These are phyloP conservation scores for Penicillium nordicum DNA, from an alignment of 2,329 filamentous ascomycete genomes.

Conservation along the genomic window DNA sequence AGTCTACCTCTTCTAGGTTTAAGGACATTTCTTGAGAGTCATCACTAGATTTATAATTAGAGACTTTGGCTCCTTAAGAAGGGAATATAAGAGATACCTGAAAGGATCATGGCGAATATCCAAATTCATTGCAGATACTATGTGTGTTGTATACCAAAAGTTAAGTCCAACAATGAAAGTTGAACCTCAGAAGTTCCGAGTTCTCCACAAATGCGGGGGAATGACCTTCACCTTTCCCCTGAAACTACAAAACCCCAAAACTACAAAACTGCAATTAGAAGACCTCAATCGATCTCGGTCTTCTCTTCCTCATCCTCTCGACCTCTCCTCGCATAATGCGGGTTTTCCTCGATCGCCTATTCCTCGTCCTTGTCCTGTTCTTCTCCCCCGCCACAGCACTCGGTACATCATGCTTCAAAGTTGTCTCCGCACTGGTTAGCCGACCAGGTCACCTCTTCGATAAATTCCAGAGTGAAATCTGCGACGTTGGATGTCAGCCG, in stretches of 20 bases:
- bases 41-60: not conserved
- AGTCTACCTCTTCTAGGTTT: constrained; percentile 42
- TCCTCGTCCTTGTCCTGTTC: constrained; percentile 20
- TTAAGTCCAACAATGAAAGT: no score
- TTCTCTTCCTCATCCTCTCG: constrained; percentile 14
- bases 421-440: constrained; percentile 66
- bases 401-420: constrained; percentile 71
- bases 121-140: not conserved
- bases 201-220: constrained; percentile 10
- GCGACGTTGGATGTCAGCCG: constrained; percentile 32
- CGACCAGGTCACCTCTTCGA: constrained; percentile 31
- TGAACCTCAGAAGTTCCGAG: not conserved
- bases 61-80: not conserved
- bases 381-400: constrained; percentile 22
- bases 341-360: constrained; percentile 12
- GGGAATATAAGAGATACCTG: not conserved
- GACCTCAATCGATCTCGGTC: not conserved
- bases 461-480: constrained; percentile 35
- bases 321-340: constrained; percentile 20
- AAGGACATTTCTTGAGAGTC: constrained; percentile 10
- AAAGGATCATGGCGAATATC: not conserved
- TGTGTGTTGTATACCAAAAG: not conserved
- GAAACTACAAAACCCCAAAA: not conserved
- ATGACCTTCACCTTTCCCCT: not conserved
- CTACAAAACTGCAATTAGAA: not conserved